Percentiles rank a stretch among this genome's conserved stretches.
phyloP scores from a whole-genome alignment of 1,284 basidiomycete species.

The Ceratobasidium sp. region DNA sequence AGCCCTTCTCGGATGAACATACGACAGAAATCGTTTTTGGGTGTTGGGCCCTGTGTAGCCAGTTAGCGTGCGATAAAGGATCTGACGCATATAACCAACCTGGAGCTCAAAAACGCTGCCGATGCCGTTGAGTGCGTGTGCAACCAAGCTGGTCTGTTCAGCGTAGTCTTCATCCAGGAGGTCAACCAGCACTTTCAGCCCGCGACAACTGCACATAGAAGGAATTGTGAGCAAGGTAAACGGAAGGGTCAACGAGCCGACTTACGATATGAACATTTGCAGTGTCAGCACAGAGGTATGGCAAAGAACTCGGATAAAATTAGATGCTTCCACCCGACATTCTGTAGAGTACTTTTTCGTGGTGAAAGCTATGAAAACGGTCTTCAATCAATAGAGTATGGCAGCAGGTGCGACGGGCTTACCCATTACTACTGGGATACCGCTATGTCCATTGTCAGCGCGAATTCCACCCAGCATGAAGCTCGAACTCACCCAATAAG shows the following conservation, averaged over 20 bases:
- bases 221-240: not conserved
- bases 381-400: not conserved
- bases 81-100: conserved; percentile 52
- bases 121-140: conserved; percentile 94
- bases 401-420: conserved; percentile 52
- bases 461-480: not conserved
- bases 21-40: conserved; percentile 97
- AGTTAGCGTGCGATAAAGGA: not conserved
- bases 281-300: conserved; percentile 93
- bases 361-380: conserved; percentile 75
- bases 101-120: conserved; percentile 93
- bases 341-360: conserved; percentile 95
- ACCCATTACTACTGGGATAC: conserved; percentile 95
- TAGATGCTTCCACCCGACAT: conserved; percentile 94
- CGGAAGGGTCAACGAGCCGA: conserved; percentile 50
- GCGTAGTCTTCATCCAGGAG: conserved; percentile 96
- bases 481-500: conserved; percentile 78
- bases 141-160: conserved; percentile 90
- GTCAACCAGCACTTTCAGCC: conserved; percentile 93
- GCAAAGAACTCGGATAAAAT: conserved; percentile 93
- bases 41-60: conserved; percentile 84
- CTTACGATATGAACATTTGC: conserved; percentile 97
- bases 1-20: conserved; percentile 98
- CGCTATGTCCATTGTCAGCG: conserved; percentile 62
- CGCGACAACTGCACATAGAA: conserved; percentile 78